Percentiles rank a stretch among this genome's conserved stretches.
Evolutionary conservation across 2,329 filamentous ascomycete genomes (phyloP).

Genomic region (Cytospora piceicola): DNA sequence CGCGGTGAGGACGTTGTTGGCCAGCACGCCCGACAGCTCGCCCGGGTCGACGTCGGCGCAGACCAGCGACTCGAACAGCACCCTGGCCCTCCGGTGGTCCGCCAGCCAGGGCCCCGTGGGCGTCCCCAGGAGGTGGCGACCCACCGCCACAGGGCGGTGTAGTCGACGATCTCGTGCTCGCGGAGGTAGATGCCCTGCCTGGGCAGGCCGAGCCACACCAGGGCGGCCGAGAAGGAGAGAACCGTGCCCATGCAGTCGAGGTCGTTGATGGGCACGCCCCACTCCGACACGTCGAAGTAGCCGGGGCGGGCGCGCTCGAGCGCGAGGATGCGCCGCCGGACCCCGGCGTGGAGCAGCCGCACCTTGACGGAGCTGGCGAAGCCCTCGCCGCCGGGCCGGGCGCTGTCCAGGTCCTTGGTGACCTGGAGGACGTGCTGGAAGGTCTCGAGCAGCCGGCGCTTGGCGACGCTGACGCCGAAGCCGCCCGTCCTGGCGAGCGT

Average conservation of each 20-base stretch:
- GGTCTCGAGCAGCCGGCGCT: conserved; percentile 67
- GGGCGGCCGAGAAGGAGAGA: conserved; percentile 66
- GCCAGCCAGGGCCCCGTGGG: conserved; percentile 63
- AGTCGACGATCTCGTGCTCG: conserved; percentile 66
- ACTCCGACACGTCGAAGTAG: conserved; percentile 64
- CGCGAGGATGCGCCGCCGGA: conserved; percentile 66
- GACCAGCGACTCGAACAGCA: conserved; percentile 70
- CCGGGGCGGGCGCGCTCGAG: conserved; percentile 58
- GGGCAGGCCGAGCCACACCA: conserved; percentile 72
- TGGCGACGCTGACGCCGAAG: conserved; percentile 69
- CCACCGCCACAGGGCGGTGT: conserved; percentile 76
- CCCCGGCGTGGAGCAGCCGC: conserved; percentile 69
- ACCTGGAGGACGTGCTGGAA: conserved; percentile 77
- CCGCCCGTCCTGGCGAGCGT: conserved; percentile 75
- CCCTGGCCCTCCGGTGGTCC: conserved; percentile 57
- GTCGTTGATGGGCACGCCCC: conserved; percentile 74
- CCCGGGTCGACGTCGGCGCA: conserved; percentile 69
- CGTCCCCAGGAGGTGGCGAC: conserved; percentile 72
- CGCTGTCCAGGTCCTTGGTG: conserved; percentile 64
- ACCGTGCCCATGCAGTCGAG: conserved; percentile 76
- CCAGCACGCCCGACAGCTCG: conserved; percentile 64
- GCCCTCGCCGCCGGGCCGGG: conserved; percentile 70
- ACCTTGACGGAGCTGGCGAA: conserved; percentile 69
- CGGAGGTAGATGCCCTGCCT: conserved; percentile 72
- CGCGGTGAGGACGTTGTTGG: conserved; percentile 74